These are phyloP conservation scores for Lepidium sativum DNA, from an alignment of 345 rosid species.

Conservation along the genomic window DNA sequence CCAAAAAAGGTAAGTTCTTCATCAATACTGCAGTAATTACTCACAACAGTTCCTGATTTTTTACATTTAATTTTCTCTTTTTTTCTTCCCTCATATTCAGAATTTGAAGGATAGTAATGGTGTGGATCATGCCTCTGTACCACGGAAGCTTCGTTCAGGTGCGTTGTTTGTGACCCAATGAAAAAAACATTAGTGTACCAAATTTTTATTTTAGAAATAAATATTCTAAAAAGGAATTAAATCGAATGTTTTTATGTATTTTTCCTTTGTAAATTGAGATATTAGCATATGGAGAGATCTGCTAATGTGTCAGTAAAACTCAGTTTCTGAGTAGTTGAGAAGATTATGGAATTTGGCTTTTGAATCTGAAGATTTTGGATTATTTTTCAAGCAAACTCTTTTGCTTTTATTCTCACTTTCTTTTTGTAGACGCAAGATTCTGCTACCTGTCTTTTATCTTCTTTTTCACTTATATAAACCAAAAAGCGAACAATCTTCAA, in stretches of 20 bases:
- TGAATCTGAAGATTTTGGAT: constrained; percentile 30
- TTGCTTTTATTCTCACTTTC: constrained; percentile 30
- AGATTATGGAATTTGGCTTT: constrained; percentile 36
- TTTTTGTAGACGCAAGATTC: constrained; percentile 45
- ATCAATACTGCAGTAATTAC: background rate
- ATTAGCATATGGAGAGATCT: background rate
- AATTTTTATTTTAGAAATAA: background rate
- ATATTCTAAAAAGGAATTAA: background rate
- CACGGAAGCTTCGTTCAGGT: constrained; percentile 97
- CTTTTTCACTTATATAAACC: background rate
- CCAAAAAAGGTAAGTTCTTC: constrained; percentile 41
- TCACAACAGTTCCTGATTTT: background rate
- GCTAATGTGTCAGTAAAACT: constrained; percentile 17
- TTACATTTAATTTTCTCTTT: background rate
- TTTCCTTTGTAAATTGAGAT: too few species aligned
- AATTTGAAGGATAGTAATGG: constrained; percentile 41
- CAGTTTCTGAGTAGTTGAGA: constrained; percentile 38
- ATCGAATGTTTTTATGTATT: background rate
- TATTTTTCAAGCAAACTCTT: constrained; percentile 45
- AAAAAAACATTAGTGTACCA: background rate
- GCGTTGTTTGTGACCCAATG: constrained; percentile 25
- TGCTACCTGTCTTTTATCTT: constrained; percentile 27
- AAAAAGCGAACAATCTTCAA: constrained; percentile 6
- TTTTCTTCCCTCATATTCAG: constrained; percentile 28
- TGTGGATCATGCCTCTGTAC: constrained; percentile 72